Evolutionary conservation across 2,329 filamentous ascomycete species (phyloP).

Genomic region (Fusarium nodosum): DNA sequence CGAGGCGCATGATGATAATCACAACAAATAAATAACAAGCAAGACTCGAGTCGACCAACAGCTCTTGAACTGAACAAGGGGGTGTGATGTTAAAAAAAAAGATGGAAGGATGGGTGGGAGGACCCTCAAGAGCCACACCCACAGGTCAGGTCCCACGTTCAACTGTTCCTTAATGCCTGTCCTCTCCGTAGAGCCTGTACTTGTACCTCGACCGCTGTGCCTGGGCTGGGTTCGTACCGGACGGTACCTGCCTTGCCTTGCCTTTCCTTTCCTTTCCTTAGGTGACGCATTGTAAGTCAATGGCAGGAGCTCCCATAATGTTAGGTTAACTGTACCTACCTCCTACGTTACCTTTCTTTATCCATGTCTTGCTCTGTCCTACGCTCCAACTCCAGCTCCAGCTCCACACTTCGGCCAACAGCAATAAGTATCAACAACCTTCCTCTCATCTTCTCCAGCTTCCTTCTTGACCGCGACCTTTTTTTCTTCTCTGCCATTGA

Average conservation of each 20-base stretch:
- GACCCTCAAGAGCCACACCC: conserved; percentile 47
- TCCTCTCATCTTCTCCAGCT: conserved; percentile 47
- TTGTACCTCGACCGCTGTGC: conserved; percentile 32
- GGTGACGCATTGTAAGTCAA: conserved; percentile 27
- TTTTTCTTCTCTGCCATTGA: conserved; percentile 29
- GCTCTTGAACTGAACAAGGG: conserved; percentile 40
- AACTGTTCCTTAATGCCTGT: conserved; percentile 37
- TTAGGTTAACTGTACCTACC: conserved; percentile 12
- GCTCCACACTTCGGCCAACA: conserved; percentile 49
- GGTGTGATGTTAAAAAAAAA: conserved; percentile 36
- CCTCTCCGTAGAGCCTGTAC: conserved; percentile 23
- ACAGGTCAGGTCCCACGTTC: conserved; percentile 43
- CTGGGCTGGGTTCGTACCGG: conserved; percentile 21
- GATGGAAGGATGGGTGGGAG: conserved; percentile 29
- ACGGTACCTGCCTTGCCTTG: conserved; percentile 24
- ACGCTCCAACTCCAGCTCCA: conserved; percentile 41
- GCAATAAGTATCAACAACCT: conserved; percentile 51
- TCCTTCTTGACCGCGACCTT: conserved; percentile 41
- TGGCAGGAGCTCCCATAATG: conserved; percentile 3
- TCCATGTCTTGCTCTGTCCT: conserved; percentile 24
- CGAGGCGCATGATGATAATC: conserved; percentile 45
- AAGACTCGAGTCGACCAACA: conserved; percentile 43
- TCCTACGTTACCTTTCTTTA: conserved; percentile 22
- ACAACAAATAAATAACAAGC: conserved; percentile 36
- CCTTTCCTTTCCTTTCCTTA: conserved; percentile 17